Base-by-base conservation (phyloP, 345 rosid genomes). In the Rhodamnia argentea region DNA sequence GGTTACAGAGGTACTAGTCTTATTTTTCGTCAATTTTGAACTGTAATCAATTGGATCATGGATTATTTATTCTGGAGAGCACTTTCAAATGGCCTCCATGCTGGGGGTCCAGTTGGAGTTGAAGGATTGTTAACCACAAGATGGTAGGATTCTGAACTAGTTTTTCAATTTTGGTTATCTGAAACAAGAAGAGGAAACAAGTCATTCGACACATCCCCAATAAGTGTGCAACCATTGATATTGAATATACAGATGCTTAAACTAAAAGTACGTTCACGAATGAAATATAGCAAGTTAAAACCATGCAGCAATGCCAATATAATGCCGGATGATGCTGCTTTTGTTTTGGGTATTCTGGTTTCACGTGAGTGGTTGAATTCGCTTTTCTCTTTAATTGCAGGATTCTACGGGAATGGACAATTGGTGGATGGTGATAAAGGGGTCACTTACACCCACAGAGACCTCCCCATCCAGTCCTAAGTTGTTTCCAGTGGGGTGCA, bases 101-200 rank as follows among this genome's bases (percentile, higher is more conserved):
- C 99, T 22, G 97, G 99, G 13, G 99, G 99, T 85, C 99, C 99
- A 52, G 99, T 98, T 3, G 99, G 99, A 58, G 99, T 96, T 14
- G 99, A 95, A 90, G 99, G 99, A 85, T 82, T 98, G 89, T 88
- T 98, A 83, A 95, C 99, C n/a, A 98, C 99, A 81, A 89, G 95
- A 96, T 98, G 99, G 99, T 98, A 93, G 78, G 89, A 9, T 70
- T 57, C 85, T 56, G 47, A 55, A 37, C 64, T 52, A 50, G 76
- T 55, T 32, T 18, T 42, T 84, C 29, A 22, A 20, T 70, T 52
- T 58, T 52, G 51, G 47, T 15, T 40, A 75, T 85, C 84, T 24
- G 56, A 27, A 83, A 29, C 57, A 64, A 64, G 78, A 64, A 32
- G 78, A 64, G 78, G 44, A 16, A 64, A 24, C 44, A 32, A 82